A percentile compares a stretch with the other conserved stretches of the same genome.
Evolutionary conservation across 1,284 basidiomycete genomes (phyloP).

Genomic region (Sporisorium sorghi): DNA sequence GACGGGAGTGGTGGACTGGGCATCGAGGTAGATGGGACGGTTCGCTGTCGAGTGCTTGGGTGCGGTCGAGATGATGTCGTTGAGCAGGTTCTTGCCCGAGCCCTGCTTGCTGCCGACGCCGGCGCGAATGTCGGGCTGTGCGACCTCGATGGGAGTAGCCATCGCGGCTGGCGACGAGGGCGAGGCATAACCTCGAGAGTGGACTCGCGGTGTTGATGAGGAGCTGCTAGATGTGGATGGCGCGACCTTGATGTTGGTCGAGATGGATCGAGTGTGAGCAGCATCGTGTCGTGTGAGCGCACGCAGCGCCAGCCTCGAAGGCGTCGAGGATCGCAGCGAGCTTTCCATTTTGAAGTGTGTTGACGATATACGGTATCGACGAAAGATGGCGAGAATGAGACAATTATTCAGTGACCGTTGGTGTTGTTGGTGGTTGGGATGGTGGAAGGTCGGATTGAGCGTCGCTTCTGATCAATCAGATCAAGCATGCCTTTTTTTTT

Average conservation of each 20-base stretch:
- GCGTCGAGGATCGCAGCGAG: constrained; percentile 34
- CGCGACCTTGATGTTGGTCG: constrained; percentile 22
- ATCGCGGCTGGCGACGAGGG: constrained; percentile 58
- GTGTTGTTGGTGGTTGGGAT: too few relatives aligned
- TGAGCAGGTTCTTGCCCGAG: constrained; percentile 47
- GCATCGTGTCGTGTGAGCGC: constrained; percentile 35
- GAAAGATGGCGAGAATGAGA: background rate
- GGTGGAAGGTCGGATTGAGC: too few relatives aligned
- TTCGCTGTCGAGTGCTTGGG: constrained; percentile 51
- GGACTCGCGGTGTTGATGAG: constrained; percentile 15
- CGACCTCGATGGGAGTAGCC: constrained; percentile 62
- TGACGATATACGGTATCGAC: too few relatives aligned
- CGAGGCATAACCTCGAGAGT: constrained; percentile 45
- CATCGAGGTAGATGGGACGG: constrained; percentile 68
- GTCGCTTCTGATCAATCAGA: too few relatives aligned
- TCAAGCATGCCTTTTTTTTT: too few relatives aligned
- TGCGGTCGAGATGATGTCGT: constrained; percentile 43
- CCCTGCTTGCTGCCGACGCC: constrained; percentile 54
- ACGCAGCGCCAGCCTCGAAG: constrained; percentile 39
- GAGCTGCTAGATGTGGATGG: constrained; percentile 15
- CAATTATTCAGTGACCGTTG: background rate
- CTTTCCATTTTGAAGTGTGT: constrained; percentile 22
- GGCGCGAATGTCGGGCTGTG: constrained; percentile 50
- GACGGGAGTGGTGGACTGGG: constrained; percentile 86
- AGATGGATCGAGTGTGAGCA: constrained; percentile 16